Evolutionary conservation across 495 filamentous ascomycete genomes (phyloP), one percentile per base, ranked within the genome.

Genomic region (Apodospora peruviana): DNA sequence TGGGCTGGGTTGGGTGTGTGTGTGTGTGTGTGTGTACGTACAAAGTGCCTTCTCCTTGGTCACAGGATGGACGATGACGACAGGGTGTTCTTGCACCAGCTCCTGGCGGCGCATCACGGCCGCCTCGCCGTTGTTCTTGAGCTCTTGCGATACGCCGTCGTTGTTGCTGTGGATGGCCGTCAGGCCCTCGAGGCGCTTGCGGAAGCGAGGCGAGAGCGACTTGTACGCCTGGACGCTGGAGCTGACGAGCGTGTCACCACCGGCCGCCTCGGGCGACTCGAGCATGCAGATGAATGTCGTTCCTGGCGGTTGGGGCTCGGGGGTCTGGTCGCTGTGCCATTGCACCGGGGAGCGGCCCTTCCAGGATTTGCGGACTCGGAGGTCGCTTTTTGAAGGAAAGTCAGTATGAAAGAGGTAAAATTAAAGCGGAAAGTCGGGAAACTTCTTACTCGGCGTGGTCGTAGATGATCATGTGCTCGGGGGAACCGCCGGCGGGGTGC

Each of bases 31-130:
- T n/a, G n/a, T n/a, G n/a, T n/a, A n/a, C 71, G 59, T 87, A 93
- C 5, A 93, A 72, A 18, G n/a, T n/a, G 84, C 84, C 61, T 89
- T 91, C 73, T 86, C 81, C 25, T 86, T 86, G 0, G 87, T 90
- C 1, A 83, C 86, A 47, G 86, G 87, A 50, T 93, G 79, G 12
- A 86, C 75, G 2, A 86, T 73, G 37, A 91, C 76, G 4, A 91
- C 70, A 8, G 87, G 87, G 49, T 91, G 87, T 41, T 83, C 70
- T 0, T 78, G 81, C 37, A 67, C 76, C 32, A 88, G 72, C 1
- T 84, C 79, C 18, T 84, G 83, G 2, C 86, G 78, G 4, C 87
- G 76, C 4, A 89, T 83, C 27, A 76, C 71, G 12, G 81, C 79
- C 2, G 82, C 82, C 34, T 79, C 60, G 2, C 77, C 77, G 2